Conservation (phyloP, 1,284 basidiomycete genomes). For the Agaricales sp. region DNA sequence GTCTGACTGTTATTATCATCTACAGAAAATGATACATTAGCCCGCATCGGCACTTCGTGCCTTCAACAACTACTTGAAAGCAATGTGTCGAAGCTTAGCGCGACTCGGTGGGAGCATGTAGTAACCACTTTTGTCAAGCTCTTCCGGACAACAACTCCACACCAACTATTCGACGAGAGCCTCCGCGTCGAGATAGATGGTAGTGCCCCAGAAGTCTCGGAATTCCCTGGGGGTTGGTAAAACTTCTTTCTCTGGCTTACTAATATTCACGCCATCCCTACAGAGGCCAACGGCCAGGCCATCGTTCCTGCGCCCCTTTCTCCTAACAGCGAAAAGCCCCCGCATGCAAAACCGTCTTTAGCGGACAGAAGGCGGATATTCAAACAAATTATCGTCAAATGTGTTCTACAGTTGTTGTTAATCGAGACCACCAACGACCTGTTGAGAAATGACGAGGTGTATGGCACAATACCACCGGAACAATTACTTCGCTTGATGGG, state of each 20-base stretch:
- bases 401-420: slow-evolving; percentile 91
- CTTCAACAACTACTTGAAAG: slow-evolving; percentile 93
- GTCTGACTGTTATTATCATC: slow-evolving; percentile 9
- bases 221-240: slow-evolving; percentile 33
- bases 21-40: slow-evolving; percentile 94
- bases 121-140: slow-evolving; percentile 91
- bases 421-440: slow-evolving; percentile 98
- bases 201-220: slow-evolving; percentile 42
- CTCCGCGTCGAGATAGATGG: slow-evolving; percentile 74
- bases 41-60: slow-evolving; percentile 96
- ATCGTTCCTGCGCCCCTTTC: slow-evolving; percentile 77
- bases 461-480: slow-evolving; percentile 88
- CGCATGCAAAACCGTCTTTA: slow-evolving; percentile 40
- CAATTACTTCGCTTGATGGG: slow-evolving; percentile 90
- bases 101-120: slow-evolving; percentile 85
- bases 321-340: slow-evolving; percentile 42
- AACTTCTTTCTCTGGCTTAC: background rate
- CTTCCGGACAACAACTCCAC: slow-evolving; percentile 95
- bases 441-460: slow-evolving; percentile 86
- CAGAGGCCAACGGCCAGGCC: slow-evolving; percentile 55
- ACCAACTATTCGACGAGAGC: slow-evolving; percentile 92
- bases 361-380: slow-evolving; percentile 83
- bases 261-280: slow-evolving; percentile 11
- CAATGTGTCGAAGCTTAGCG: slow-evolving; percentile 84
- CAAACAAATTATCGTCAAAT: slow-evolving; percentile 99